Evolutionary conservation across 164 flowering plant genomes (phyloP).

Genomic region (Magnolia kwangsiensis): DNA sequence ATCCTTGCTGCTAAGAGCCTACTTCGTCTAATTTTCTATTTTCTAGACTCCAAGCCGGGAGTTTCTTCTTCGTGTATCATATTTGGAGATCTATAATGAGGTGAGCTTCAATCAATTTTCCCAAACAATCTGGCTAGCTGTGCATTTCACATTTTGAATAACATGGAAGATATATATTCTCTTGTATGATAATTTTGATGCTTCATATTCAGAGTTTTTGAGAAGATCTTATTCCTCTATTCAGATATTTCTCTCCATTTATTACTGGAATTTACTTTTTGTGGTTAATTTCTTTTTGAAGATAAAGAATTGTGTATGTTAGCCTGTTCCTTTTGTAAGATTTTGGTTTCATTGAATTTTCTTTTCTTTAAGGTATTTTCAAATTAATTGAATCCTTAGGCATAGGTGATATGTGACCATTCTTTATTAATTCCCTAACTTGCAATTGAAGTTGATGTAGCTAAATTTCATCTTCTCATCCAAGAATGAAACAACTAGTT

Average conservation of each 20-base stretch:
- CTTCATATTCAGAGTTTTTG: background rate
- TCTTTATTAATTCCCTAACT: too few species aligned
- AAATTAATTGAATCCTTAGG: too few species aligned
- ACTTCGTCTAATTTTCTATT: conserved; percentile 18
- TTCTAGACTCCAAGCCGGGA: conserved; percentile 84
- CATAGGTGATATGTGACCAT: too few species aligned
- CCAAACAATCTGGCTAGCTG: background rate
- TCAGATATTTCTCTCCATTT: background rate
- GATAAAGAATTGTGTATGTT: too few species aligned
- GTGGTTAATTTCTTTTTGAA: too few species aligned
- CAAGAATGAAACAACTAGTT: too few species aligned
- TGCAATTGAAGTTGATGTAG: too few species aligned
- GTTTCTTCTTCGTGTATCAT: conserved; percentile 91
- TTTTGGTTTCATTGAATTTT: too few species aligned
- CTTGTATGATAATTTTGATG: background rate
- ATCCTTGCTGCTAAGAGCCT: conserved; percentile 2
- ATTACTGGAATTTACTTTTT: background rate
- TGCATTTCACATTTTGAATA: background rate
- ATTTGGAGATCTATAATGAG: conserved; percentile 97
- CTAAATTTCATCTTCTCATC: too few species aligned
- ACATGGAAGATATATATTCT: background rate
- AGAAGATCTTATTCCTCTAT: background rate
- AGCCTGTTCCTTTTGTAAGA: too few species aligned
- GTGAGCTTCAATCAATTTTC: conserved; percentile 28
- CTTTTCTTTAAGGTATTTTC: too few species aligned